Evolutionary conservation across 1,284 basidiomycete species (phyloP).

Genomic region (Moesziomyces globuligerus): DNA sequence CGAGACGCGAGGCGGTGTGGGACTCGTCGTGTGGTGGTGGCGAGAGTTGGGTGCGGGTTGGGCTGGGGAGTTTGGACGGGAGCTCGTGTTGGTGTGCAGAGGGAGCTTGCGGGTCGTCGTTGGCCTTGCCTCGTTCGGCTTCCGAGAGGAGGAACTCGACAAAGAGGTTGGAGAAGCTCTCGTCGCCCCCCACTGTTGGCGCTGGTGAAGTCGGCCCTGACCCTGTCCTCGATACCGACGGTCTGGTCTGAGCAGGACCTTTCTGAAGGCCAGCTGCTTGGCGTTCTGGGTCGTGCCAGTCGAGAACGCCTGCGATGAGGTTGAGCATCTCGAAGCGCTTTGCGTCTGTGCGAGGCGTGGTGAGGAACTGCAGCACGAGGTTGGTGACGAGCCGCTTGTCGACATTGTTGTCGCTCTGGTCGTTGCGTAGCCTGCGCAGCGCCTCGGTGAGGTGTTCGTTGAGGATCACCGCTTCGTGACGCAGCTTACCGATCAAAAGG

Average conservation of each 20-base stretch:
- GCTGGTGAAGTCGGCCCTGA: background rate
- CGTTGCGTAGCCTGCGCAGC: slow-evolving; percentile 86
- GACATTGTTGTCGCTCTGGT: slow-evolving; percentile 86
- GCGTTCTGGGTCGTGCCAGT: slow-evolving; percentile 88
- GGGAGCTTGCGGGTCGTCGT: background rate
- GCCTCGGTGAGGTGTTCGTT: slow-evolving; percentile 98
- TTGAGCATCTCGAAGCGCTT: slow-evolving; percentile 97
- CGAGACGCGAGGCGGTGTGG: background rate
- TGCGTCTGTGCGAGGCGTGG: slow-evolving; percentile 86
- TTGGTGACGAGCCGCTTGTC: slow-evolving; percentile 93
- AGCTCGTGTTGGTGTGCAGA: slow-evolving; percentile 4
- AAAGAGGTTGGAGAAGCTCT: slow-evolving; percentile 64
- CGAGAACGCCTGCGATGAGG: slow-evolving; percentile 85
- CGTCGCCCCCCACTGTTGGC: slow-evolving; percentile 31
- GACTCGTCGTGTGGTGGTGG: background rate
- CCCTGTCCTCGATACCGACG: background rate
- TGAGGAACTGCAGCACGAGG: slow-evolving; percentile 89
- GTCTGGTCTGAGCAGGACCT: background rate
- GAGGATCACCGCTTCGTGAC: slow-evolving; percentile 84
- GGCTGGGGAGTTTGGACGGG: slow-evolving; percentile 10
- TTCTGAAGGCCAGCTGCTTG: slow-evolving; percentile 86
- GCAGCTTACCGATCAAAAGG: slow-evolving; percentile 86
- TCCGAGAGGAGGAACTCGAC: slow-evolving; percentile 65
- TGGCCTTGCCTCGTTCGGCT: slow-evolving; percentile 45
- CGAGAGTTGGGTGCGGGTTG: background rate